Evolutionary conservation across 2,329 filamentous ascomycete genomes (phyloP).

Genomic region (Parastagonospora avenae): DNA sequence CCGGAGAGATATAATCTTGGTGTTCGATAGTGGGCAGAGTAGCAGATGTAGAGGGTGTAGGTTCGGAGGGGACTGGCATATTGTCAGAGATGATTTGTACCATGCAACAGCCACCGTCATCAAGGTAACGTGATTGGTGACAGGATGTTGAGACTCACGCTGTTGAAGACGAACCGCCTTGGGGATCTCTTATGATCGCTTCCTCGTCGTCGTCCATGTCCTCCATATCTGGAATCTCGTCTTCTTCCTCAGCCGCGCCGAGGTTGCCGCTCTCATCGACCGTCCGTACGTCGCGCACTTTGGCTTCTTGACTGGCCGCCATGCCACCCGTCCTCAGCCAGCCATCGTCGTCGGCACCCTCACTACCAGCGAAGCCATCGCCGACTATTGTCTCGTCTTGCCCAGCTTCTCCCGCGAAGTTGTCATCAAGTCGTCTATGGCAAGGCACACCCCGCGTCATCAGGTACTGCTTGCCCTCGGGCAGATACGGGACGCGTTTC

Average conservation of each 20-base stretch:
- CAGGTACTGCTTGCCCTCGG: constrained; percentile 89
- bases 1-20: constrained; percentile 94
- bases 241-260: constrained; percentile 71
- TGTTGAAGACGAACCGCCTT: constrained; percentile 55
- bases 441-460: constrained; percentile 95
- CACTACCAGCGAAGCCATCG: constrained; percentile 67
- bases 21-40: constrained; percentile 94
- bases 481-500: constrained; percentile 81
- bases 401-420: constrained; percentile 87
- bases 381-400: constrained; percentile 85
- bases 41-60: constrained; percentile 99
- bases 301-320: constrained; percentile 74
- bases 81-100: constrained; percentile 14
- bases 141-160: constrained; percentile 54
- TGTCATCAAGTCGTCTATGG: constrained; percentile 86
- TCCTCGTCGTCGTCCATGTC: constrained; percentile 94
- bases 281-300: constrained; percentile 80
- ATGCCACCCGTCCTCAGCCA: constrained; percentile 89
- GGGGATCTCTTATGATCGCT: constrained; percentile 79
- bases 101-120: background rate
- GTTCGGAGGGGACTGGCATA: constrained; percentile 74
- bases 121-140: background rate
- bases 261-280: constrained; percentile 89
- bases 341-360: constrained; percentile 72
- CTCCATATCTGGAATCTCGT: constrained; percentile 97